Percentiles rank a stretch among this genome's conserved stretches.
Conservation (phyloP, 2,329 filamentous ascomycete genomes). For the Trichoderma sp. region DNA sequence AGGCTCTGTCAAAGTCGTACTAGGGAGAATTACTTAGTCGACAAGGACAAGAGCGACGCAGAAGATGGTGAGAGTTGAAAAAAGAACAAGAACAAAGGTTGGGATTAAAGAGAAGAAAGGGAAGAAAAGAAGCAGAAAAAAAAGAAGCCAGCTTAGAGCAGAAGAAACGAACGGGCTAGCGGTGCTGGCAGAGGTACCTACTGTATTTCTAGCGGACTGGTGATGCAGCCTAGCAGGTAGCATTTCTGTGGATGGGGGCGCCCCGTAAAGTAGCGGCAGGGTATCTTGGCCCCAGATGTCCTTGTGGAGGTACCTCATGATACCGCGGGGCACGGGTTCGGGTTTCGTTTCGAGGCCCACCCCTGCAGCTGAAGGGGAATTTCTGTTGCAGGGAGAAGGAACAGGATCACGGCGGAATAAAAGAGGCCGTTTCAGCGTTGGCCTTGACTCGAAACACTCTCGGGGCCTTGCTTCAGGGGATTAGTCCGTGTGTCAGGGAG, state of each 20-base stretch:
- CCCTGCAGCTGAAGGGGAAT: slow-evolving; percentile 9
- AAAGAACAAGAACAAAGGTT: not conserved
- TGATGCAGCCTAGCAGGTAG: slow-evolving; percentile 16
- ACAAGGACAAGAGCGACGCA: not conserved
- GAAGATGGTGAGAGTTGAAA: not conserved
- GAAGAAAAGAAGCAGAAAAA: not conserved
- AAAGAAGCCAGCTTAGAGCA: slow-evolving; percentile 5
- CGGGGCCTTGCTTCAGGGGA: slow-evolving; percentile 1
- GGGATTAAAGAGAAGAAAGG: not conserved
- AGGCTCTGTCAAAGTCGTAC: slow-evolving; percentile 21
- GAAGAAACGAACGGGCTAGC: not conserved
- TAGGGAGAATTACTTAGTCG: not conserved
- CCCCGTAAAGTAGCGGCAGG: slow-evolving; percentile 13
- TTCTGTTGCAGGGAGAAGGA: not conserved
- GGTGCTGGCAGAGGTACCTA: slow-evolving; percentile 2
- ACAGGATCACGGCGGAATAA: not conserved
- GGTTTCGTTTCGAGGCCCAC: not conserved
- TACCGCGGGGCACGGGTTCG: slow-evolving; percentile 6
- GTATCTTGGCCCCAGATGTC: slow-evolving; percentile 2
- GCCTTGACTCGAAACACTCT: slow-evolving; percentile 8
- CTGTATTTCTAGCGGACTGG: slow-evolving; percentile 17
- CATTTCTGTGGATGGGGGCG: slow-evolving; percentile 1
- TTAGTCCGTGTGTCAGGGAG: slow-evolving; percentile 4
- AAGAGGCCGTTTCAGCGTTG: slow-evolving; percentile 7
- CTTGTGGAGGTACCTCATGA: slow-evolving; percentile 8